Conservation (phyloP, 768 basidiomycete species). For the Russula foetens region DNA sequence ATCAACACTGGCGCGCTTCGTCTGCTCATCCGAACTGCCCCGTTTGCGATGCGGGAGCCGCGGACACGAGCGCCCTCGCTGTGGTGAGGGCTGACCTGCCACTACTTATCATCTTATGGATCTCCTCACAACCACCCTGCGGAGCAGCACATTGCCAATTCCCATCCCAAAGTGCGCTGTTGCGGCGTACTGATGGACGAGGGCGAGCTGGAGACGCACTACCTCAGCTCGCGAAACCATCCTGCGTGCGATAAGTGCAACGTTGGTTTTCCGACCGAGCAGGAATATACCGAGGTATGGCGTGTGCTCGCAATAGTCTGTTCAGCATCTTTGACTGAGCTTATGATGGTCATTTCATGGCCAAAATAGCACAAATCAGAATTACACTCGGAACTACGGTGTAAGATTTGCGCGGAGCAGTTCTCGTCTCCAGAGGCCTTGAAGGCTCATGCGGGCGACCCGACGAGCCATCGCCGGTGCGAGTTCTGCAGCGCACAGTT, state of each 20-base stretch:
- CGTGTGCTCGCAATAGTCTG: not conserved
- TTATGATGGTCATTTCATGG: not conserved
- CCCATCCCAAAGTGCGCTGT: slow-evolving; percentile 16
- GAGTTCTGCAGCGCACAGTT: slow-evolving; percentile 17
- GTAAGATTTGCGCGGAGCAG: slow-evolving; percentile 6
- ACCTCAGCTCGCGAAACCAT: slow-evolving; percentile 15
- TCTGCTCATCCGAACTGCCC: slow-evolving; percentile 12
- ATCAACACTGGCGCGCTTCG: slow-evolving; percentile 16
- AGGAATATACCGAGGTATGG: slow-evolving; percentile 10
- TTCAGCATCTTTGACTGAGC: not conserved
- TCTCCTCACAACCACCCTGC: not conserved
- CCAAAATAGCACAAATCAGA: slow-evolving; percentile 10
- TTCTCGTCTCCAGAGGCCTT: slow-evolving; percentile 11
- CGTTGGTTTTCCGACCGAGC: slow-evolving; percentile 8
- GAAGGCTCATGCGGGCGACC: not conserved
- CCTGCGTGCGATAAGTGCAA: slow-evolving; percentile 6
- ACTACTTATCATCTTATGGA: not conserved
- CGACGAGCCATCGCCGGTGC: slow-evolving; percentile 11
- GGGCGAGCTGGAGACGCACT: slow-evolving; percentile 15
- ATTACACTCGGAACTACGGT: slow-evolving; percentile 8
- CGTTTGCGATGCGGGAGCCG: slow-evolving; percentile 4
- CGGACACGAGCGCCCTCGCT: slow-evolving; percentile 6
- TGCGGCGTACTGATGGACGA: slow-evolving; percentile 10
- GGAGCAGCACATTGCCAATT: slow-evolving; percentile 10
- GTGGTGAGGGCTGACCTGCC: slow-evolving; percentile 1